Evolutionary conservation across 2,329 filamentous ascomycete species (phyloP).

Genomic region (Lasiodiplodia gonubiensis): DNA sequence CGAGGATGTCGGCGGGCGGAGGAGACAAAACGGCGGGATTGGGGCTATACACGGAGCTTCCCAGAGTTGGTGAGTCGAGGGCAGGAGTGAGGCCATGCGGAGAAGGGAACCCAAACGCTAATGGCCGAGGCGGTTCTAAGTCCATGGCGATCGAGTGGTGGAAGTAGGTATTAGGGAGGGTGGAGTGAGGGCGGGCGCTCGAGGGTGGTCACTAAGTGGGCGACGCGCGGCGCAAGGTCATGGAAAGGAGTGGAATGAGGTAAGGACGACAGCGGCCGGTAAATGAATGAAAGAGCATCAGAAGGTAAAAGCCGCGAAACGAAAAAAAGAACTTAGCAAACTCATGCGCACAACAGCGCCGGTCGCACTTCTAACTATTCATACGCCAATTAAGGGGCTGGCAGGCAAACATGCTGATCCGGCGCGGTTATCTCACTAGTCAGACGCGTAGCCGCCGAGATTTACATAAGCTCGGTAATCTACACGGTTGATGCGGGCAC

Average conservation of each 20-base stretch:
- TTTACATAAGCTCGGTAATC: neutral
- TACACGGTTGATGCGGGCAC: neutral
- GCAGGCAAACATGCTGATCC: neutral
- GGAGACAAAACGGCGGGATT: constrained; percentile 43
- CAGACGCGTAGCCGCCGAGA: neutral
- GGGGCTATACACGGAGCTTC: constrained; percentile 23
- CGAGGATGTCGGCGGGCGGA: constrained; percentile 42
- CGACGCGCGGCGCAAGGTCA: constrained; percentile 17
- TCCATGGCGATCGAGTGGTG: constrained; percentile 33
- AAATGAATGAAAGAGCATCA: constrained; percentile 3
- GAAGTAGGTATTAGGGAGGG: constrained; percentile 6
- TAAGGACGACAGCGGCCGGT: neutral
- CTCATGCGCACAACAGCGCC: constrained; percentile 15
- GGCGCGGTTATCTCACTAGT: neutral
- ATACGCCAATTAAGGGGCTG: constrained; percentile 22
- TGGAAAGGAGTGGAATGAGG: constrained; percentile 14
- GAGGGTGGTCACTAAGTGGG: neutral
- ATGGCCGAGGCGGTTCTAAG: constrained; percentile 21
- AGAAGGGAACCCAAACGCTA: constrained; percentile 38
- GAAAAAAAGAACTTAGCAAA: neutral
- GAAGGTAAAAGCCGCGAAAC: constrained; percentile 7
- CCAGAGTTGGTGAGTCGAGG: constrained; percentile 35
- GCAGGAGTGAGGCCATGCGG: constrained; percentile 42
- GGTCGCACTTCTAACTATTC: constrained; percentile 5
- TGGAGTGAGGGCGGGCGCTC: neutral